phyloP scores from a whole-genome alignment of 495 filamentous ascomycete species.

The Xylaria bambusicola region DNA sequence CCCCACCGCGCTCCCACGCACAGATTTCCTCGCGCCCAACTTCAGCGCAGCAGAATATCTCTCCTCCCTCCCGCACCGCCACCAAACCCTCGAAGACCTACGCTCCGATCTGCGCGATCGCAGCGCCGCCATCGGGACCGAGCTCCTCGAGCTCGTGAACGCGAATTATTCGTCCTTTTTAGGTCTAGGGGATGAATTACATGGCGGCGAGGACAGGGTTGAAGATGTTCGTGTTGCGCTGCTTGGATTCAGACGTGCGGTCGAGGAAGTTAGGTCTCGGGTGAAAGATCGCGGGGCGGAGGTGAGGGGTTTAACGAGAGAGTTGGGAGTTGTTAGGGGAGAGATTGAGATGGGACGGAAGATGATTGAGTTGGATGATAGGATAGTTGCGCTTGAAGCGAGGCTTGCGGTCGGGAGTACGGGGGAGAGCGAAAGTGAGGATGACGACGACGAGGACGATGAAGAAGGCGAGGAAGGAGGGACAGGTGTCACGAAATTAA shows the following conservation, averaged over 20 bases:
- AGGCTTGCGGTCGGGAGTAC: conserved; percentile 53
- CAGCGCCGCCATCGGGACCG: conserved; percentile 70
- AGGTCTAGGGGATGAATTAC: conserved; percentile 74
- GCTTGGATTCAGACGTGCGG: conserved; percentile 78
- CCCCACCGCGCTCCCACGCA: conserved; percentile 75
- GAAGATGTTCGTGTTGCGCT: conserved; percentile 89
- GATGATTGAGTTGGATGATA: conserved; percentile 69
- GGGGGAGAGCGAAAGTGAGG: conserved; percentile 33
- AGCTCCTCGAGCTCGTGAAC: conserved; percentile 92
- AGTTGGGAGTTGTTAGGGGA: conserved; percentile 42
- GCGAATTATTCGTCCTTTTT: conserved; percentile 90
- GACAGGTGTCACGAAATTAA: conserved; percentile 45
- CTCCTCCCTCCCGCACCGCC: conserved; percentile 76
- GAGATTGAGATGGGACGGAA: conserved; percentile 60
- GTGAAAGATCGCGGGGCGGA: conserved; percentile 51
- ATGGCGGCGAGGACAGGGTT: conserved; percentile 86
- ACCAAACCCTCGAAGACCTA: conserved; percentile 95
- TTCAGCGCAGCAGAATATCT: conserved; percentile 86
- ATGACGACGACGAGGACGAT: conserved; percentile 33
- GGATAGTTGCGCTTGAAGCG: conserved; percentile 74
- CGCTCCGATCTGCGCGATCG: conserved; percentile 80
- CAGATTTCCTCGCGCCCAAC: conserved; percentile 72
- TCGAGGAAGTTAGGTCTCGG: conserved; percentile 55
- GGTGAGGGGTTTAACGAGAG: conserved; percentile 41
- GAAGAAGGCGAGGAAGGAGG: conserved; percentile 36